A percentile compares a stretch with the other conserved stretches of the same genome.
Evolutionary conservation across 352 stramenopile genomes (phyloP).

Genomic region (Pythium vanterpoolii): DNA sequence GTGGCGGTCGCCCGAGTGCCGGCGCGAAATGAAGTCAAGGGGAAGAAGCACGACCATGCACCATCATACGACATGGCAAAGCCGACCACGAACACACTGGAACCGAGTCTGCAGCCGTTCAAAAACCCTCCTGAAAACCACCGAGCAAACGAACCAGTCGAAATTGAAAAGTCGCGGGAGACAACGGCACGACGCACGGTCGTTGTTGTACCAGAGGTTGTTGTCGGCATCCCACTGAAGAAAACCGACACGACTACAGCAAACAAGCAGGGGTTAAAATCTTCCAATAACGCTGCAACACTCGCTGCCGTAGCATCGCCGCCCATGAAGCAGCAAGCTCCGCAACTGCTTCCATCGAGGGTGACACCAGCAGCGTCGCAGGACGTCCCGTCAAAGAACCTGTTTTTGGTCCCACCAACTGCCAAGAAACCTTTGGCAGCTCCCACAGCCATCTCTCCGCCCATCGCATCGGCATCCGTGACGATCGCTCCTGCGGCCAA

Average conservation of each 20-base stretch:
- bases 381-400: not conserved
- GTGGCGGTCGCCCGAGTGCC: not conserved
- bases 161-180: not conserved
- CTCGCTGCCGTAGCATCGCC: not conserved
- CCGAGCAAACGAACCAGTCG: not conserved
- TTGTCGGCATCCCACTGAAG: not conserved
- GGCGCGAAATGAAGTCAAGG: not conserved
- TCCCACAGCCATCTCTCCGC: not conserved
- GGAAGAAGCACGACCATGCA: not conserved
- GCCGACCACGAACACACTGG: not conserved
- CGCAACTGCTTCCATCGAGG: not conserved
- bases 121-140: not conserved
- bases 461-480: not conserved
- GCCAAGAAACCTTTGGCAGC: not conserved
- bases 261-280: not conserved
- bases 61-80: not conserved
- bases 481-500: not conserved
- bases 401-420: not conserved
- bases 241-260: not conserved
- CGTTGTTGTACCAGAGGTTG: not conserved
- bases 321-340: not conserved
- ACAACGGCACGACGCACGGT: not conserved
- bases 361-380: not conserved
- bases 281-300: not conserved
- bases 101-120: not conserved